phyloP scores from a whole-genome alignment of 1,139 yeast genomes.

The Yamadazyma blattariae region DNA sequence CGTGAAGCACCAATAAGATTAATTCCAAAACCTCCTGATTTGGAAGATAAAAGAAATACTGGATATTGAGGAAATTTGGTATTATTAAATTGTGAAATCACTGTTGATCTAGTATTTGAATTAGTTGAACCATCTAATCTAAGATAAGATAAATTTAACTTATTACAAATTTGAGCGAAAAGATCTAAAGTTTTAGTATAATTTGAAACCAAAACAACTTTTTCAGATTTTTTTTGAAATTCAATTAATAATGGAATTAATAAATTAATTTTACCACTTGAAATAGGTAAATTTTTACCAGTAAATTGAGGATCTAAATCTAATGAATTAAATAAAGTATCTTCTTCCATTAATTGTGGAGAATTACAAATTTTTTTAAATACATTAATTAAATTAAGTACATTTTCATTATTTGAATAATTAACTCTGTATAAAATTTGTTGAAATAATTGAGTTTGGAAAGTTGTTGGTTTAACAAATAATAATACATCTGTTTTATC shows the following conservation, averaged over 20 bases:
- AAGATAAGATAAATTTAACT: constrained; percentile 48
- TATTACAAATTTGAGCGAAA: constrained; percentile 55
- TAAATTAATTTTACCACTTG: constrained; percentile 57
- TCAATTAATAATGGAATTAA: constrained; percentile 54
- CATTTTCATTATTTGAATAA: constrained; percentile 21
- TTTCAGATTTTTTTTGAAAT: constrained; percentile 51
- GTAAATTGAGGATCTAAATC: constrained; percentile 2
- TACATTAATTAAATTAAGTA: constrained; percentile 68
- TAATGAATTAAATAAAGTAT: constrained; percentile 27
- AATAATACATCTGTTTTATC: constrained; percentile 76
- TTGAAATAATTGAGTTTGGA: constrained; percentile 57
- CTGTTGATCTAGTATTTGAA: constrained; percentile 55
- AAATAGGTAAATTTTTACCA: constrained; percentile 19
- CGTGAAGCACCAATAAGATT: constrained; percentile 90
- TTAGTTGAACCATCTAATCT: constrained; percentile 88
- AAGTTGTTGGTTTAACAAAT: constrained; percentile 70
- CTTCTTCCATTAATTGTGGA: constrained; percentile 58
- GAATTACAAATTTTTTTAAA: constrained; percentile 85
- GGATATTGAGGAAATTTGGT: constrained; percentile 40
- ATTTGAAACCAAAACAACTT: constrained; percentile 83
- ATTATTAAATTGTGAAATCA: constrained; percentile 71
- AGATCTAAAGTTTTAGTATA: constrained; percentile 86
- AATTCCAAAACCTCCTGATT: constrained; percentile 93
- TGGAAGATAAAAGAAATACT: constrained; percentile 79
- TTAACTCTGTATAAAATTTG: constrained; percentile 28